Evolutionary conservation across 2,329 filamentous ascomycete genomes (phyloP).

Genomic region (Paracoccidioides lutzii): DNA sequence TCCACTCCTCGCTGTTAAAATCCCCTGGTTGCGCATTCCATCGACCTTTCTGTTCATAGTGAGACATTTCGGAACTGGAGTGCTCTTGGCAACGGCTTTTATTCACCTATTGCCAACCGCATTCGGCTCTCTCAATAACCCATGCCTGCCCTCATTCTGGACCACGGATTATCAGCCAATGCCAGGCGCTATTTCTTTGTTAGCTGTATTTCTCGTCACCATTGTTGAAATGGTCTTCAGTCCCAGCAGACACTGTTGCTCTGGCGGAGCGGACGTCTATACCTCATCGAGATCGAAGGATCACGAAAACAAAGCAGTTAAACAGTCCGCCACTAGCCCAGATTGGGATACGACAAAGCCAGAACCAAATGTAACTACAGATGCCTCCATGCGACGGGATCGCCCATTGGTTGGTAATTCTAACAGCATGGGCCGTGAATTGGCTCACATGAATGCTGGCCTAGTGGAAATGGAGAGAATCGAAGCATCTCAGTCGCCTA

Average conservation of each 20-base stretch:
- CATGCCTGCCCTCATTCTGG: conserved; percentile 42
- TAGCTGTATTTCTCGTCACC: conserved; percentile 33
- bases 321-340: not conserved
- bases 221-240: conserved; percentile 46
- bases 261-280: not conserved
- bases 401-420: conserved; percentile 17
- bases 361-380: not conserved
- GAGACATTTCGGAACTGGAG: conserved; percentile 68
- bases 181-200: conserved; percentile 36
- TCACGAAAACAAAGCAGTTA: too few species aligned
- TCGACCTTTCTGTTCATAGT: conserved; percentile 51
- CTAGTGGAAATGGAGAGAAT: conserved; percentile 15
- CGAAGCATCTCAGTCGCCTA: conserved; percentile 11
- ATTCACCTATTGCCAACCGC: conserved; percentile 62
- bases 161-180: conserved; percentile 35
- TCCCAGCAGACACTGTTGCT: conserved; percentile 19
- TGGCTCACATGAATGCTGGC: conserved; percentile 18
- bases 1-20: conserved; percentile 50
- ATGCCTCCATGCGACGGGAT: conserved; percentile 12
- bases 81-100: conserved; percentile 76
- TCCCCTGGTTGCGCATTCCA: conserved; percentile 45
- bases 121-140: conserved; percentile 53
- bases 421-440: conserved; percentile 19
- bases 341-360: not conserved
- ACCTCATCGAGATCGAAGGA: not conserved